Conservation (phyloP, 768 basidiomycete genomes). For the Fomitopsis pulvina region DNA sequence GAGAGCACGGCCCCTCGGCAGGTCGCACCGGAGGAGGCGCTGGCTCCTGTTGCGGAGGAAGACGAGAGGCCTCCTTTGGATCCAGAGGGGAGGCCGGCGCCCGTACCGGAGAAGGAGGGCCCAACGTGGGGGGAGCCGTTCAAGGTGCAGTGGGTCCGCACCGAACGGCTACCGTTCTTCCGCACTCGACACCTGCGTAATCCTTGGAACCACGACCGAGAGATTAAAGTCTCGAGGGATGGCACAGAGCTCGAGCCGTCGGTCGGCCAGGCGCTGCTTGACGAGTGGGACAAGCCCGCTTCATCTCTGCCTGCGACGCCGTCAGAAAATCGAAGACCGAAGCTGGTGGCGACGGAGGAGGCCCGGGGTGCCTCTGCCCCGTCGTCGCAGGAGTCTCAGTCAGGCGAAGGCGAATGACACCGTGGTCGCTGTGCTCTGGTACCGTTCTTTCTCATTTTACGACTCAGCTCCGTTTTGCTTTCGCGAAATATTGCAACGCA, state of each 20-base stretch:
- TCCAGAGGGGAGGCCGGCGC: conserved; percentile 2
- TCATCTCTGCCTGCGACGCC: conserved; percentile 8
- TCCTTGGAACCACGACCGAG: conserved; percentile 85
- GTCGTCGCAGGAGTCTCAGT: background rate
- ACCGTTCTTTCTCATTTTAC: conserved; percentile 7
- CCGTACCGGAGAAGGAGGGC: conserved; percentile 18
- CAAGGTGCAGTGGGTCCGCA: conserved; percentile 76
- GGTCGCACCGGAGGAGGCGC: conserved; percentile 3
- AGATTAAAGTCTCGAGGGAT: conserved; percentile 79
- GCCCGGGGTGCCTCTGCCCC: conserved; percentile 4
- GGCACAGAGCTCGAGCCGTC: conserved; percentile 89
- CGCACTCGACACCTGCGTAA: conserved; percentile 79
- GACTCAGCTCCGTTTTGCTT: conserved; percentile 12
- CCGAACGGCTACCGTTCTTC: conserved; percentile 63
- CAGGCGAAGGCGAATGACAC: conserved; percentile 1
- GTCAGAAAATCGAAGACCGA: background rate
- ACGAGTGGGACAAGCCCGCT: conserved; percentile 52
- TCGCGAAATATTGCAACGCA: conserved; percentile 17
- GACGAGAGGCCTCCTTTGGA: conserved; percentile 15
- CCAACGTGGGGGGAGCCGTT: conserved; percentile 71
- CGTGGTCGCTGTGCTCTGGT: background rate
- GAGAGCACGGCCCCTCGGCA: conserved; percentile 7
- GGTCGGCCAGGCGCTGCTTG: conserved; percentile 60
- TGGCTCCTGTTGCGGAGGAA: conserved; percentile 18
- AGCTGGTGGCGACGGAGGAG: background rate